These are phyloP conservation scores for Nepenthes gracilis DNA, from an alignment of 148 eudicot genomes.

Conservation along the genomic window DNA sequence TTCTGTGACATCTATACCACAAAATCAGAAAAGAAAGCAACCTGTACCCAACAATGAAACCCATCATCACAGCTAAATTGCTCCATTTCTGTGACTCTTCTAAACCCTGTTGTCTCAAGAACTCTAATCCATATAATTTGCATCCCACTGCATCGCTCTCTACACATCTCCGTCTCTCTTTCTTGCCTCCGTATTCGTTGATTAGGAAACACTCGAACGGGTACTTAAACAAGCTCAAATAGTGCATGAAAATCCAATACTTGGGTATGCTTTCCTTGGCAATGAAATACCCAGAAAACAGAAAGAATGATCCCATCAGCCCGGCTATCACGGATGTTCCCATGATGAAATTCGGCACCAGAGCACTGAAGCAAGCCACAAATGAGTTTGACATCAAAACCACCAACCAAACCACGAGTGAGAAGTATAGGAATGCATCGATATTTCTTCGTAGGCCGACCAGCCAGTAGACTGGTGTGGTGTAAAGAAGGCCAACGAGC, in stretches of 20 bases:
- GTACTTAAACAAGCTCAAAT: slow-evolving; percentile 86
- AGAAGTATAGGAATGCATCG: slow-evolving; percentile 61
- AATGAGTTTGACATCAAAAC: slow-evolving; percentile 82
- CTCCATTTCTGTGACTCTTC: slow-evolving; percentile 71
- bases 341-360: slow-evolving; percentile 92
- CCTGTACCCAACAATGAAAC: slow-evolving; percentile 66
- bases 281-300: slow-evolving; percentile 90
- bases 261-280: slow-evolving; percentile 58
- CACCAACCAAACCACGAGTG: slow-evolving; percentile 83
- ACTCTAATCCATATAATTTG: slow-evolving; percentile 43
- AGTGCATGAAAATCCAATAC: slow-evolving; percentile 95
- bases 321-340: slow-evolving; percentile 91
- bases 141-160: slow-evolving; percentile 34
- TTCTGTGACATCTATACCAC: slow-evolving; percentile 56
- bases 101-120: slow-evolving; percentile 62
- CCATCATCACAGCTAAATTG: slow-evolving; percentile 72
- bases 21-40: slow-evolving; percentile 62
- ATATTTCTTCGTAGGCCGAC: slow-evolving; percentile 50
- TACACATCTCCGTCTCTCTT: slow-evolving; percentile 45
- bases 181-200: slow-evolving; percentile 79
- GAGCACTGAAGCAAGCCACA: slow-evolving; percentile 80
- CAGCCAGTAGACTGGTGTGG: slow-evolving; percentile 73
- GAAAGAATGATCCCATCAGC: slow-evolving; percentile 81
- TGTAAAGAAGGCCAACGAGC: slow-evolving; percentile 40
- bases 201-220: slow-evolving; percentile 92